phyloP scores from a whole-genome alignment of 208 protist genomes.

The Herpetomonas samuelpessoai region DNA sequence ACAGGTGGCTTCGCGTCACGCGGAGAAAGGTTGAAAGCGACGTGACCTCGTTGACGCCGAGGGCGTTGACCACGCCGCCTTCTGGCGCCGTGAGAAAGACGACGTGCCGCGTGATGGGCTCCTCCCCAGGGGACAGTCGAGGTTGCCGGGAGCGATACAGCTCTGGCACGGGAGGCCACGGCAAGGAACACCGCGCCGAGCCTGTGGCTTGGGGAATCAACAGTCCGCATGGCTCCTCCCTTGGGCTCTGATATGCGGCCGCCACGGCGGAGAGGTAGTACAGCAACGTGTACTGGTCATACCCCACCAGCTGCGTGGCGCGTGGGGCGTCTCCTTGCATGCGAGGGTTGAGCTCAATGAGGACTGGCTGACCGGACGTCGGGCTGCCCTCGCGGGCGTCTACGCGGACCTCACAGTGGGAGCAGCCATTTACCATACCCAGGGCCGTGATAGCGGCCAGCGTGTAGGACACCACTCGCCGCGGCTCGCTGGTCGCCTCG shows the following conservation, averaged over 20 bases:
- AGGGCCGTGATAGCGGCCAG: constrained; percentile 70
- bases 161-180: constrained; percentile 70
- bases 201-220: too few species aligned
- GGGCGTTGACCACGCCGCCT: constrained; percentile 43
- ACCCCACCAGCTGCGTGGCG: constrained; percentile 63
- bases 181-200: constrained; percentile 28
- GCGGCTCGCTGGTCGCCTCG: constrained; percentile 27
- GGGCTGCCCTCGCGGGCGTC: constrained; percentile 40
- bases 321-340: constrained; percentile 79
- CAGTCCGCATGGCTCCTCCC: too few species aligned
- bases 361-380: constrained; percentile 41
- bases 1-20: constrained; percentile 44
- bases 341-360: constrained; percentile 89
- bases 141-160: constrained; percentile 44
- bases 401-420: constrained; percentile 85
- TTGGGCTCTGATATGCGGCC: constrained; percentile 33
- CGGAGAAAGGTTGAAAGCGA: constrained; percentile 50
- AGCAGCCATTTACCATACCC: constrained; percentile 68
- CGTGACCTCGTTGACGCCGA: constrained; percentile 25
- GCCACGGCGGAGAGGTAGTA: constrained; percentile 61
- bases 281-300: constrained; percentile 76
- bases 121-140: neutral
- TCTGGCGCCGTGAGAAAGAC: constrained; percentile 51
- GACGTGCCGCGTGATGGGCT: constrained; percentile 38
- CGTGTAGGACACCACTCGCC: constrained; percentile 74